These are phyloP conservation scores for Adiantum capillusveneris DNA, from an alignment of 75 land plant species.

Conservation along the genomic window DNA sequence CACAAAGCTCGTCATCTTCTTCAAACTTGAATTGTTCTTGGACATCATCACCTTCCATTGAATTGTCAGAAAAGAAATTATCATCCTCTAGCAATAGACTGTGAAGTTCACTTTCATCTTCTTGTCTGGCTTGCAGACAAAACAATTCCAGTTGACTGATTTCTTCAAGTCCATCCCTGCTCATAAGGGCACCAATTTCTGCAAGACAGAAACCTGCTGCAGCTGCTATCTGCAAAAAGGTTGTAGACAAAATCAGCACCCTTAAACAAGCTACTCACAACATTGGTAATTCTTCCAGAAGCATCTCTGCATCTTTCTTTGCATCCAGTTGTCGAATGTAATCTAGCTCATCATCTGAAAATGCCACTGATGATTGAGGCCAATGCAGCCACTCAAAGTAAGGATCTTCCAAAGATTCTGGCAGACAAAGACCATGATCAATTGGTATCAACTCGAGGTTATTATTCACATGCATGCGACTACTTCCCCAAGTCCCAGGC, in stretches of 20 bases:
- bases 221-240: slow-evolving; percentile 64
- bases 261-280: slow-evolving; percentile 68
- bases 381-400: slow-evolving; percentile 85
- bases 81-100: no score
- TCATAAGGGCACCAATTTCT: slow-evolving; percentile 85
- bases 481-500: slow-evolving; percentile 12
- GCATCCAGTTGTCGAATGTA: slow-evolving; percentile 62
- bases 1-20: no score
- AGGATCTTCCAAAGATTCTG: slow-evolving; percentile 62
- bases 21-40: no score
- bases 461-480: slow-evolving; percentile 21
- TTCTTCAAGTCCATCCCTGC: slow-evolving; percentile 54
- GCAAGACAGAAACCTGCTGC: slow-evolving; percentile 54
- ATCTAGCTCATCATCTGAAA: slow-evolving; percentile 70
- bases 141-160: slow-evolving; percentile 67
- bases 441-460: slow-evolving; percentile 67
- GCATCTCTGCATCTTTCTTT: slow-evolving; percentile 34
- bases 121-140: slow-evolving; percentile 44
- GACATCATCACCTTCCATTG: no score
- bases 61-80: no score
- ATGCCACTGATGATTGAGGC: slow-evolving; percentile 82
- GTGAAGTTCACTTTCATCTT: neutral
- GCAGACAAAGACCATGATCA: slow-evolving; percentile 81
- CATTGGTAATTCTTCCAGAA: slow-evolving; percentile 60
- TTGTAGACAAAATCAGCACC: slow-evolving; percentile 57